phyloP scores from a whole-genome alignment of 805 yeast species.

The Zygosaccharomyces gambellarensis region DNA sequence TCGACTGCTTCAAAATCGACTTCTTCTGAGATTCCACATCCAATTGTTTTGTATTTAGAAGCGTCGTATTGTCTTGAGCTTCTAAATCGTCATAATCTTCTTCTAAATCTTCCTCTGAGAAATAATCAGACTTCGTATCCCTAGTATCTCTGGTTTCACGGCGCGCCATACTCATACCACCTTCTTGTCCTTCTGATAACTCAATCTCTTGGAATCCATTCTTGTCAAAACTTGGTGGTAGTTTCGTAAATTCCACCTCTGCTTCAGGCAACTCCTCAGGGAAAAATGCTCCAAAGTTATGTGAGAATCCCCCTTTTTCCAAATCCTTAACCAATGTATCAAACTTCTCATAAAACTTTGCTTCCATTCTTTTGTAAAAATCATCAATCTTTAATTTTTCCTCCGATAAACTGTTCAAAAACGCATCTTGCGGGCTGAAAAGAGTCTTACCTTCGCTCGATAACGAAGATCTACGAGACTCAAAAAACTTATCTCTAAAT shows the following conservation, averaged over 20 bases:
- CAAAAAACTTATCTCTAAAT: slow-evolving; percentile 15
- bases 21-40: slow-evolving; percentile 47
- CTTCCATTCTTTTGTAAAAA: slow-evolving; percentile 47
- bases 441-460: slow-evolving; percentile 27
- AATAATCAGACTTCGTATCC: slow-evolving; percentile 10
- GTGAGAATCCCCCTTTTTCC: slow-evolving; percentile 33
- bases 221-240: slow-evolving; percentile 2
- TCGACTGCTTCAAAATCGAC: slow-evolving; percentile 63
- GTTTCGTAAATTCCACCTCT: slow-evolving; percentile 8
- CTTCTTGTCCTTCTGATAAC: neutral
- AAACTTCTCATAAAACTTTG: slow-evolving; percentile 42
- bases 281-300: slow-evolving; percentile 1
- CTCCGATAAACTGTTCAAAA: slow-evolving; percentile 42
- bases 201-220: slow-evolving; percentile 2
- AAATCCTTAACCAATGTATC: slow-evolving; percentile 46
- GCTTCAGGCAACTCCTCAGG: slow-evolving; percentile 4
- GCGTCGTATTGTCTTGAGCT: slow-evolving; percentile 43
- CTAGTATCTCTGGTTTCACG: slow-evolving; percentile 5
- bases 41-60: slow-evolving; percentile 46
- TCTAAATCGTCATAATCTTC: slow-evolving; percentile 39
- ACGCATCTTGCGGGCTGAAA: slow-evolving; percentile 40
- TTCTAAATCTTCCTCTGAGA: slow-evolving; percentile 31
- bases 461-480: slow-evolving; percentile 18
- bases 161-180: neutral
- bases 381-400: slow-evolving; percentile 50